Evolutionary conservation across 345 rosid genomes (phyloP).

Genomic region (Turnera subulata): DNA sequence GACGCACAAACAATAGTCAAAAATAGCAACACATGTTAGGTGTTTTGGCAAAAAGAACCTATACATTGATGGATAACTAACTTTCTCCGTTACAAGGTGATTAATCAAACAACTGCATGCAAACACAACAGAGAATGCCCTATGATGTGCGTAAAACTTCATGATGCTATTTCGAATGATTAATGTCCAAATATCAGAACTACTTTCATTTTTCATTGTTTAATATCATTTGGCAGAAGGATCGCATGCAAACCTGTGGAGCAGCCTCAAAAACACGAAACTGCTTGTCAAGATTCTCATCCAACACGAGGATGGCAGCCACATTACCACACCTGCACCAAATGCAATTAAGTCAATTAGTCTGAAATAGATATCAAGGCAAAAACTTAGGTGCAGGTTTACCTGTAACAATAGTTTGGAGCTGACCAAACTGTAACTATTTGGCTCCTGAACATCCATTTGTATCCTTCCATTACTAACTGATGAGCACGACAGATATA

Average conservation of each 20-base stretch:
- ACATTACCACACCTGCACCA: slow-evolving; percentile 86
- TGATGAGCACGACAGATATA: slow-evolving; percentile 96
- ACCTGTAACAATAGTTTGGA: slow-evolving; percentile 99
- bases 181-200: neutral
- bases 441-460: slow-evolving; percentile 94
- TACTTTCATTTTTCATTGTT: neutral
- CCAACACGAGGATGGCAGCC: slow-evolving; percentile 88
- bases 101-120: no score
- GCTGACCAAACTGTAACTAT: slow-evolving; percentile 99
- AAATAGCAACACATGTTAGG: no score
- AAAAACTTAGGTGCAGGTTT: slow-evolving; percentile 5
- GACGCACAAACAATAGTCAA: no score
- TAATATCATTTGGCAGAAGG: neutral
- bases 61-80: no score
- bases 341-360: slow-evolving; percentile 17
- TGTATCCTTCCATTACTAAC: slow-evolving; percentile 97
- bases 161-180: neutral
- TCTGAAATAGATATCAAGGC: slow-evolving; percentile 5
- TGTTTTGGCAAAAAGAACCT: no score
- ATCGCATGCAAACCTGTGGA: slow-evolving; percentile 53
- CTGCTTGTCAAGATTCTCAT: slow-evolving; percentile 73
- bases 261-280: slow-evolving; percentile 96
- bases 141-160: no score
- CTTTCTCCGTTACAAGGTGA: no score
- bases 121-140: no score